Conservation (phyloP, 306 rosid genomes). For the Vigna unguiculata region DNA sequence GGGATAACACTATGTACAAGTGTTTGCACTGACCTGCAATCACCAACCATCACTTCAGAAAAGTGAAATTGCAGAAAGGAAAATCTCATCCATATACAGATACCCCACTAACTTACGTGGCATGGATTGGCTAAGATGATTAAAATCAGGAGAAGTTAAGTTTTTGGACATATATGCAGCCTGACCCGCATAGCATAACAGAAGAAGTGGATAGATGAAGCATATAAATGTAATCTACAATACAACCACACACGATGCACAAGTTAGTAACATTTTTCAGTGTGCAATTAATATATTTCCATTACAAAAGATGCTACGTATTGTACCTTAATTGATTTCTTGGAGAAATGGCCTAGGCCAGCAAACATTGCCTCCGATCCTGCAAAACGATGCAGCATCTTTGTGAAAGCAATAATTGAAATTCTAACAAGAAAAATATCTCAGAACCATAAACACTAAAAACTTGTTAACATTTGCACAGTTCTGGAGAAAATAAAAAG, state of each 20-base stretch:
- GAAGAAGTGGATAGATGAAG: constrained; percentile 82
- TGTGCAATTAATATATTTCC: neutral
- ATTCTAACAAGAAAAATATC: neutral
- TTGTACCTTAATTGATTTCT: constrained; percentile 75
- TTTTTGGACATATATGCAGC: constrained; percentile 80
- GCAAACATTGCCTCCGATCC: constrained; percentile 89
- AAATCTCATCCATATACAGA: constrained; percentile 13
- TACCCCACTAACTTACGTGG: constrained; percentile 59
- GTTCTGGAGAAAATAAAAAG: neutral
- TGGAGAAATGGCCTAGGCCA: constrained; percentile 83
- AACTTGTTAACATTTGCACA: neutral
- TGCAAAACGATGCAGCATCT: constrained; percentile 42
- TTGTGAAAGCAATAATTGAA: neutral
- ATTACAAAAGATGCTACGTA: constrained; percentile 18
- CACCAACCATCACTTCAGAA: constrained; percentile 41
- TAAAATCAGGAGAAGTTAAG: constrained; percentile 45
- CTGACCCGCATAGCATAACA: constrained; percentile 80
- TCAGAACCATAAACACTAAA: neutral
- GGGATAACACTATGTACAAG: constrained; percentile 58
- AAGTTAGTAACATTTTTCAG: constrained; percentile 36
- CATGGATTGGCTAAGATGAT: constrained; percentile 70
- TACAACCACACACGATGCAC: constrained; percentile 49
- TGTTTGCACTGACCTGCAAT: constrained; percentile 58
- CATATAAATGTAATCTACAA: constrained; percentile 76
- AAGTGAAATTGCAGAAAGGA: constrained; percentile 6